Evolutionary conservation across 2,329 filamentous ascomycete species (phyloP).

Genomic region (Pestalotiopsis sp.): DNA sequence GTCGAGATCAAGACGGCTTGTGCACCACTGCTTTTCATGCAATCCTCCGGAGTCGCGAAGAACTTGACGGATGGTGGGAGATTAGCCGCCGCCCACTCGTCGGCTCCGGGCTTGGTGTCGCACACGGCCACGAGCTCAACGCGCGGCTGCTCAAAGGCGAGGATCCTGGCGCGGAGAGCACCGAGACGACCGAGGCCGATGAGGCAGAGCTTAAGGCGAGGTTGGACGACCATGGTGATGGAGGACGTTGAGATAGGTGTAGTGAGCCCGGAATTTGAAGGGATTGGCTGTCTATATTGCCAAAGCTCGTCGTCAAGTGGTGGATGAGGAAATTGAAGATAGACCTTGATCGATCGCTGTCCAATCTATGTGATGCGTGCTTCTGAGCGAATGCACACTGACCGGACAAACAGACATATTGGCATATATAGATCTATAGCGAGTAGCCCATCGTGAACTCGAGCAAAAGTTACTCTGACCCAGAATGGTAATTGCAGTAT

Average conservation of each 20-base stretch:
- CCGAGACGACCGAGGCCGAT: constrained; percentile 5
- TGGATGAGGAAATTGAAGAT: neutral
- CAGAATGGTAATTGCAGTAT: neutral
- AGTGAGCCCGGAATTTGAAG: no score
- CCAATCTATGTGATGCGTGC: neutral
- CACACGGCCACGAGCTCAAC: constrained; percentile 6
- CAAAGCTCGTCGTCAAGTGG: neutral
- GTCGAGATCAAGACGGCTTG: constrained; percentile 8
- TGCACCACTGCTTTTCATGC: constrained; percentile 1
- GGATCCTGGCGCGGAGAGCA: constrained; percentile 9
- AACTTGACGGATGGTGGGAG: neutral
- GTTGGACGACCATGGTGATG: neutral
- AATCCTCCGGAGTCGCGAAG: constrained; percentile 3
- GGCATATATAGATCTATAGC: neutral
- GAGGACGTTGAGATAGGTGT: neutral
- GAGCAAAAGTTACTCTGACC: neutral
- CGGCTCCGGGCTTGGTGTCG: constrained; percentile 4
- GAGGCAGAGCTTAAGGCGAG: constrained; percentile 9
- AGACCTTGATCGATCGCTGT: neutral
- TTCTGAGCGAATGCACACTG: neutral
- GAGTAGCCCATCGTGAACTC: neutral
- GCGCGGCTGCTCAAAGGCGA: constrained; percentile 8
- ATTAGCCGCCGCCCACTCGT: neutral
- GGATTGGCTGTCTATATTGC: no score
- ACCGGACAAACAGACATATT: neutral